Base-by-base conservation (phyloP, 2,329 filamentous ascomycete genomes). In the Phialemoniopsis sp. region DNA sequence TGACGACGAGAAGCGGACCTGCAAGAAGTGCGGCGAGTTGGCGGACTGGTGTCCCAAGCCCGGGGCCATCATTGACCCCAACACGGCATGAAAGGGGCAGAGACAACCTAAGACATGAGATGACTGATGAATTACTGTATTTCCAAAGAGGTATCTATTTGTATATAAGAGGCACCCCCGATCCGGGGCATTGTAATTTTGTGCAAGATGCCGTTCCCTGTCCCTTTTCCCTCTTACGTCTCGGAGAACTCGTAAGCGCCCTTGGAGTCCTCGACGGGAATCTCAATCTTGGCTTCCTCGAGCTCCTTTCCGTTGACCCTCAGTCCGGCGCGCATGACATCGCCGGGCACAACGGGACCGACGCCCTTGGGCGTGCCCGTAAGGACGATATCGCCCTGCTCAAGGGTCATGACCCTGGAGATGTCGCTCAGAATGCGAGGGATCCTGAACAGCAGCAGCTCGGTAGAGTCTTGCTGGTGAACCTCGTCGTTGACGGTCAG, bases 321-420 rank as follows among this genome's bases (percentile, higher is more conserved):
- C 50, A 97, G 72, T 4, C 89, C 89, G 18, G 87, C 90, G 47
- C 76, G 83, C 76, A 98, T 88, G 26, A 91, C 72, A 66, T 98
- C 90, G 3, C 93, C 93, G 2, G 87, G 81, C 44, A 82, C 79
- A 2, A 95, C 89, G 15, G 82, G 75, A 2, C 93, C 93, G 2
- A 98, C 93, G 12, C 93, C 93, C 68, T 96, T 96, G 36, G 93
- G 93, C 37, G 93, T 98, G 14, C 93, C 93, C n/a, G 93, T 98
- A 52, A 98, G 68, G 36, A 98, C 81, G 55, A 98, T 82, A 63
- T 98, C 93, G 36, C 91, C 93, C 55, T 86, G 80, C 64, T 95
- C 85, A 43, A 98, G 72, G 8, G 89, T 89, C 89, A 97, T 96
- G 42, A 97, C 90, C 59, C 84, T 84, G 49, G 88, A 93, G 58